A percentile compares a stretch with the other conserved stretches of the same genome.
Conservation (phyloP, 441 rosid genomes). For the Heliophila coronopifolia region DNA sequence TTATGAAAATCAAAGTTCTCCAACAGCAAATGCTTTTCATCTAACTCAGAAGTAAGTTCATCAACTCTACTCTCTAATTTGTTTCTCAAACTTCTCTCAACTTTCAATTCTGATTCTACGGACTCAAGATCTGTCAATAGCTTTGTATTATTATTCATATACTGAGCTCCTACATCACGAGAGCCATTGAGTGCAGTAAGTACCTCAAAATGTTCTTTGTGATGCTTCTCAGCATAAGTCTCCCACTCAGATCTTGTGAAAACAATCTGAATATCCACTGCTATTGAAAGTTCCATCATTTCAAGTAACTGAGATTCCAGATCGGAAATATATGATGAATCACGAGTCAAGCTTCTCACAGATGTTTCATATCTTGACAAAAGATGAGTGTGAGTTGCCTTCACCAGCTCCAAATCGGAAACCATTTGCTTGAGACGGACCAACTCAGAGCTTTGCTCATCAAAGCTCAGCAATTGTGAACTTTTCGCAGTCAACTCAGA, state of each 20-base stretch:
- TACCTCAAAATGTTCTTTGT: conserved; percentile 43
- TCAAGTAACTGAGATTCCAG: conserved; percentile 48
- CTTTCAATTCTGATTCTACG: conserved; percentile 42
- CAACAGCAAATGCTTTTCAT: conserved; percentile 49
- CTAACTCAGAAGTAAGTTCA: conserved; percentile 54
- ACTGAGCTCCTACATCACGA: conserved; percentile 45
- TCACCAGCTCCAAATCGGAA: conserved; percentile 60
- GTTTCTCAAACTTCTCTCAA: conserved; percentile 36
- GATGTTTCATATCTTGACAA: conserved; percentile 35
- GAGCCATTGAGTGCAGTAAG: conserved; percentile 42
- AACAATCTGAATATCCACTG: conserved; percentile 47
- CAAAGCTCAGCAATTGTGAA: conserved; percentile 43
- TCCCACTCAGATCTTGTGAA: conserved; percentile 54
- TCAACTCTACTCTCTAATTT: conserved; percentile 43
- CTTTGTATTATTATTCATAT: conserved; percentile 49
- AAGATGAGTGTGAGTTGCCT: conserved; percentile 38
- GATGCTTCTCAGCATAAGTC: conserved; percentile 45
- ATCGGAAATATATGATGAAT: conserved; percentile 31
- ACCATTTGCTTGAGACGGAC: conserved; percentile 50
- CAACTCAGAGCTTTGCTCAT: conserved; percentile 51
- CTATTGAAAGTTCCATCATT: conserved; percentile 24
- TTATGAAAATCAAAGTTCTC: conserved; percentile 44
- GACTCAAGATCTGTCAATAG: conserved; percentile 46
- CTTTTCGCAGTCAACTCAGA: conserved; percentile 54
- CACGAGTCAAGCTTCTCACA: conserved; percentile 24